Evolutionary conservation across 1,284 basidiomycete genomes (phyloP), one percentile per base, ranked within the genome.

Genomic region (Sporisorium exsertum): DNA sequence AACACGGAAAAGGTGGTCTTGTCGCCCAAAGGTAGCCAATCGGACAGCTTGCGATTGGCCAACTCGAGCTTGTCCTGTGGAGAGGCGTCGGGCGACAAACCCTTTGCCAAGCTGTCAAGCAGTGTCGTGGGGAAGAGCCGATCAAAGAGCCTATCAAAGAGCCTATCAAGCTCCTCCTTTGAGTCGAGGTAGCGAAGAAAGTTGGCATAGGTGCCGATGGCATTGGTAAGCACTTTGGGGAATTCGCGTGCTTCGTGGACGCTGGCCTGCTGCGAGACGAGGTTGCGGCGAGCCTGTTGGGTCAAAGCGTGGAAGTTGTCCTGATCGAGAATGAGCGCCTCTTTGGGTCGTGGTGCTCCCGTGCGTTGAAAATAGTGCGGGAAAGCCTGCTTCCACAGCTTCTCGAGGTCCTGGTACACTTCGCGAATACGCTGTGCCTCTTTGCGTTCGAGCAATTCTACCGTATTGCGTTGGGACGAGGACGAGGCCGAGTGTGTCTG

Each of bases 51-150:
- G 49, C 53, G 46, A n/a, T 67, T 67, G 27, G 58, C 49, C 8
- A 64, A 49, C 33, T 62, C 72, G 18, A 72, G 64, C 64, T 72
- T 72, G n/a, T 66, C 64, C n/a, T 72, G 64, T n/a, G 67, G 54
- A 5, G 63, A 64, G 8, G 67, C 64, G 10, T 67, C 43, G 3
- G 58, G 53, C 22, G 32, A 42, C 27, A 65, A 43, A 6, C 60
- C 59, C 26, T 53, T 58, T 10, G 64, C 58, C 58, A 64, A 24
- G 15, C 3, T 35, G 15, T 75, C 72, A 46, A 75, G 47, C 46
- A 57, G 22, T 5, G 26, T 7, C 0, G 63, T 13, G 3, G 73
- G 68, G 47, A 71, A 76, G 35, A 76, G 46, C 2, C 29, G 43
- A 18, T 72, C 64, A 18, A 68, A 72, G 22, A 76, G 64, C 51